These are phyloP conservation scores for Fusarium compactum DNA, from an alignment of 2,329 filamentous ascomycete species.

Conservation along the genomic window DNA sequence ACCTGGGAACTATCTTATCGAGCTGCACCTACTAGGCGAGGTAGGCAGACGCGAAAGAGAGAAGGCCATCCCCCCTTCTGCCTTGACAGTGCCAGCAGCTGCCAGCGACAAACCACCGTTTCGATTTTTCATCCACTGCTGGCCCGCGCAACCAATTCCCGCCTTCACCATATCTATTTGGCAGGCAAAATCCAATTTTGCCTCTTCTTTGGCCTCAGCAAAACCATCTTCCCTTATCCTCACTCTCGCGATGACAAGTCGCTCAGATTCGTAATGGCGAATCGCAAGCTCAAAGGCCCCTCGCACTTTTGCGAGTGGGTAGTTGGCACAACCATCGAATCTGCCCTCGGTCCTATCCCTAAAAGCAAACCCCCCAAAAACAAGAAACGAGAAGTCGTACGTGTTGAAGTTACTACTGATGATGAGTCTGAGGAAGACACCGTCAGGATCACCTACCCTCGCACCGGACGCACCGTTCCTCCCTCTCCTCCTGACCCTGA, in stretches of 20 bases:
- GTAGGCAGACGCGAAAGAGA: neutral
- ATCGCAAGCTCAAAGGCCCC: slow-evolving; percentile 36
- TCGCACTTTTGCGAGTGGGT: slow-evolving; percentile 57
- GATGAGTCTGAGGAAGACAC: slow-evolving; percentile 64
- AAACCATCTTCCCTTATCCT: neutral
- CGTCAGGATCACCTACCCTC: slow-evolving; percentile 62
- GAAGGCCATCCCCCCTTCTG: neutral
- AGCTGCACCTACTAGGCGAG: neutral
- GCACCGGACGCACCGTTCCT: slow-evolving; percentile 45
- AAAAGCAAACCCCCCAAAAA: slow-evolving; percentile 44
- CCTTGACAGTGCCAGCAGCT: slow-evolving; percentile 25
- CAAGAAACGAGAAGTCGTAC: slow-evolving; percentile 51
- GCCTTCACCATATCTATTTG: neutral
- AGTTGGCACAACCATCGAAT: slow-evolving; percentile 53
- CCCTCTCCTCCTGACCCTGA: neutral
- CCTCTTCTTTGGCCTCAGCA: slow-evolving; percentile 9
- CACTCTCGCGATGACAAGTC: slow-evolving; percentile 5
- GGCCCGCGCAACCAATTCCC: neutral
- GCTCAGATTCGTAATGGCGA: slow-evolving; percentile 25
- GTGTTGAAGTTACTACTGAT: slow-evolving; percentile 61
- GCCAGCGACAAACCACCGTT: neutral
- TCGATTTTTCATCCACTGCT: neutral
- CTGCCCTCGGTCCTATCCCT: slow-evolving; percentile 46
- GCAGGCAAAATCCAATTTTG: neutral
- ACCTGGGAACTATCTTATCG: neutral